Base-by-base conservation (phyloP, 345 rosid genomes). In the Gossypium mustelinum region DNA sequence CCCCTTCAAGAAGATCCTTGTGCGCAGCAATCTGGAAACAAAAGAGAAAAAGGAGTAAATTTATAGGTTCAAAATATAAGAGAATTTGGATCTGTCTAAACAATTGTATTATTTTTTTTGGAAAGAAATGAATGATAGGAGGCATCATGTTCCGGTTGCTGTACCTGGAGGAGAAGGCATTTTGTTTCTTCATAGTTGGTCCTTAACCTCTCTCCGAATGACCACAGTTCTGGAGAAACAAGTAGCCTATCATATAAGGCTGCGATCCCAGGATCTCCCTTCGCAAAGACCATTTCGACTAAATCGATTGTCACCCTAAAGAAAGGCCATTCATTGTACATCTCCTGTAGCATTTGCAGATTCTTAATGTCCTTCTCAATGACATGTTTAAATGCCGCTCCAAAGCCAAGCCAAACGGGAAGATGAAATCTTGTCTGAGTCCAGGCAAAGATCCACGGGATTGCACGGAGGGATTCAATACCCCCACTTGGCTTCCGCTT, bases 401-500 rank as follows among this genome's bases (percentile, higher is more conserved):
- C 97, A 72, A 93, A 91, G 45, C 99, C 99, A 39, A 95, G 88
- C 99, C 99, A 95, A 25, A 91, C 98, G 0, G 98, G 99, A 71
- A 95, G 98, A 84, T 91, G 97, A 79, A 95, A 95, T 79, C 99
- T 87, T 29, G 98, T 95, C 76, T 95, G 99, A 0, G 99, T 93
- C 99, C 99, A 95, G 8, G 99, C 99, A 88, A 95, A 95, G 77
- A 95, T 91, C 99, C 99, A 95, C 11, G 99, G 99, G 80, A 95
- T 95, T 54, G 99, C 99, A 71, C 98, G 91, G 10, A 95, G 96
- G 60, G 97, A 88, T 80, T 91, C 98, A 2, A 95, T 95, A 50
- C 99, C 99, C n/a, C 98, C 97, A 56, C 97, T 93, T 18, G 97
- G 97, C 81, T 91, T 93, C 81, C 97, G 72, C 88, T 93, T 95